Evolutionary conservation across 2,329 filamentous ascomycete genomes (phyloP).

Genomic region (Cladophialophora exuberans): DNA sequence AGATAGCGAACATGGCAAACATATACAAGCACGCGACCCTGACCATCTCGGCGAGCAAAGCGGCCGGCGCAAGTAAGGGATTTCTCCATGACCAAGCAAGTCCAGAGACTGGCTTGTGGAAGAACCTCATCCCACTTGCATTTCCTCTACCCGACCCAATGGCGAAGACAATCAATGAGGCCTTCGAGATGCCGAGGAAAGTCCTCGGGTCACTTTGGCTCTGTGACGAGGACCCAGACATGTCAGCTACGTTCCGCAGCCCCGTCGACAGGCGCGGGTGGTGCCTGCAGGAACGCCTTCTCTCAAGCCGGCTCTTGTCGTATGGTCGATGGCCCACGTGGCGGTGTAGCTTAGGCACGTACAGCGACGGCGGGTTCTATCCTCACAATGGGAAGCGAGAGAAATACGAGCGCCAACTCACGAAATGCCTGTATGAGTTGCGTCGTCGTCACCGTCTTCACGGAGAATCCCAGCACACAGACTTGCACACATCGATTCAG

Average conservation of each 20-base stretch:
- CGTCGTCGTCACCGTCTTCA: not conserved
- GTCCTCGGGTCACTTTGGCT: not conserved
- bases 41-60: conserved; percentile 32
- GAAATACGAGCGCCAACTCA: not conserved
- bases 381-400: not conserved
- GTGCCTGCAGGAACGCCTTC: not conserved
- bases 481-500: not conserved
- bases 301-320: conserved; percentile 1
- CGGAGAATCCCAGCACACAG: not conserved
- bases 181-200: not conserved
- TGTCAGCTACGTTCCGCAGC: not conserved
- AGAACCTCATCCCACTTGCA: not conserved
- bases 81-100: not conserved
- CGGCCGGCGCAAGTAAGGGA: not conserved
- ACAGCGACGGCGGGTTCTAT: conserved; percentile 1
- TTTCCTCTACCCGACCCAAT: not conserved
- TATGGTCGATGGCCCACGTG: not conserved
- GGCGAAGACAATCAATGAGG: conserved; percentile 15
- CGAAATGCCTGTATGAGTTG: not conserved
- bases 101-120: not conserved
- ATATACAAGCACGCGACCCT: conserved; percentile 34
- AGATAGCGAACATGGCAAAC: conserved; percentile 34
- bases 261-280: not conserved
- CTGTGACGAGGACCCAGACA: not conserved
- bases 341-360: not conserved